These are phyloP conservation scores for Brassica rapa DNA, from an alignment of 345 rosid species.

Conservation along the genomic window DNA sequence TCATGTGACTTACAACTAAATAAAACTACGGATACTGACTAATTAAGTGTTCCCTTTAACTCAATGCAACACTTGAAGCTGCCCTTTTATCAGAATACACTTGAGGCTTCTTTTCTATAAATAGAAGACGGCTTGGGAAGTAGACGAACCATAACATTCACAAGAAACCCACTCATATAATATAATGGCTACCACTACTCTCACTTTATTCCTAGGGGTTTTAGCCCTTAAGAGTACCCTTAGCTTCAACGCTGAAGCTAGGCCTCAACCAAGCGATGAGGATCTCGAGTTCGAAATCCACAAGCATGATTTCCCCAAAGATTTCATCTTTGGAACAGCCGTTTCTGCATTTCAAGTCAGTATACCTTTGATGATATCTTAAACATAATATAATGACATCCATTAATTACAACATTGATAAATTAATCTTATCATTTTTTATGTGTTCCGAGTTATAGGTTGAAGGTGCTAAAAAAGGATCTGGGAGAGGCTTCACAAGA, in stretches of 20 bases:
- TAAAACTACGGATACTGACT: no score
- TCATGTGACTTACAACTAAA: no score
- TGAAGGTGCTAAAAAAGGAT: constrained; percentile 42
- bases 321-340: constrained; percentile 39
- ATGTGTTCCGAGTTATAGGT: constrained; percentile 26
- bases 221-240: constrained; percentile 23
- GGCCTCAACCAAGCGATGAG: constrained; percentile 39
- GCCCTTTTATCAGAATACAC: not conserved
- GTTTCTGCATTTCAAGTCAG: constrained; percentile 40
- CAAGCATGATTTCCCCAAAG: constrained; percentile 23
- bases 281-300: constrained; percentile 33
- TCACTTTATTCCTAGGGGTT: constrained; percentile 24
- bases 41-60: constrained; percentile 4
- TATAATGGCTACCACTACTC: constrained; percentile 18
- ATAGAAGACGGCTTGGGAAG: constrained; percentile 22
- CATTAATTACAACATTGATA: not conserved
- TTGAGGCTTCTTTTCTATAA: constrained; percentile 29
- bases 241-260: constrained; percentile 32
- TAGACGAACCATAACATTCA: not conserved
- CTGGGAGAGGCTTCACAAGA: constrained; percentile 37
- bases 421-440: not conserved
- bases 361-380: not conserved
- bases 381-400: not conserved
- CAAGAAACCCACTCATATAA: not conserved
- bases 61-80: not conserved